Evolutionary conservation across 306 rosid species (phyloP), one percentile per base, ranked within the genome.

Genomic region (Glycine tomentella): DNA sequence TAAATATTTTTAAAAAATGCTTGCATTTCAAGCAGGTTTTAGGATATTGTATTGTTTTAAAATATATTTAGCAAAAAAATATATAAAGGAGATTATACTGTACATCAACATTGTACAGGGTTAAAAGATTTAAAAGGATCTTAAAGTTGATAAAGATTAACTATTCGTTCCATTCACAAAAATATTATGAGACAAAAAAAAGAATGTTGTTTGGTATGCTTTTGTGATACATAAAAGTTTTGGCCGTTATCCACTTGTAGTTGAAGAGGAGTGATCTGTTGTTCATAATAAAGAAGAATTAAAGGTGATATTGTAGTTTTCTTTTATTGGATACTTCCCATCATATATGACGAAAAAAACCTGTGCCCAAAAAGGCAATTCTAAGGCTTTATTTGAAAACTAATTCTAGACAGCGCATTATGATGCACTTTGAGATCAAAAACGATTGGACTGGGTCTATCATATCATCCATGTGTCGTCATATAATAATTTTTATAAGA

Each of bases 331-430:
- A 56, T 25, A 36, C 25, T 44, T 81, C 6, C 62, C 85, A 81
- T 55, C 80, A 25, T 25, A 65, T 20, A 40, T 74, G 52, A 53
- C 69, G n/a, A 25, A 57, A 56, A 42, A 61, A 45, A 2, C 10
- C 14, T n/a, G 76, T 57, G 65, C 50, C 75, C 55, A 48, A 57
- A 81, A 75, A 75, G 81, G 38, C 17, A 36, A 68, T 45, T 46
- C 49, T 13, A 75, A 40, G 49, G 9, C 80, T 81, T 66, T 81
- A 74, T 73, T 65, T 65, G 75, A 81, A 64, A 81, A 65, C 75
- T n/a, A 81, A 64, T 74, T 16, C 51, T 64, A 55, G 3, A 31
- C 40, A 45, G 31, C 61, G 44, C 74, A 34, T 45, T 61, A 46
- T 46, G 31, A 20, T 20, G 20, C 20, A 20, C 20, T 20, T 20